phyloP scores from a whole-genome alignment of 2,329 filamentous ascomycete genomes.

The Penicillium occitanis region DNA sequence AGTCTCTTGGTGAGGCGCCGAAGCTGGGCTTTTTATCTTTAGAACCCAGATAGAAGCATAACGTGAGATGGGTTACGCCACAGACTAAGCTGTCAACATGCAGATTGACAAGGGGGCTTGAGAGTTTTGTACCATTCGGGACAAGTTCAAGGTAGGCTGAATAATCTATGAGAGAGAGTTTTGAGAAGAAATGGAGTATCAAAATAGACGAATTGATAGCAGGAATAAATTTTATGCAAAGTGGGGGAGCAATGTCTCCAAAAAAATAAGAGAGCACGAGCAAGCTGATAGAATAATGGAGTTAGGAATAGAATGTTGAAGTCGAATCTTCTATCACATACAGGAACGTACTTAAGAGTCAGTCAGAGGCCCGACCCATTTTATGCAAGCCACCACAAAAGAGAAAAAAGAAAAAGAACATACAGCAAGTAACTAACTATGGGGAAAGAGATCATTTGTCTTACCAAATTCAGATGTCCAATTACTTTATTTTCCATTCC shows the following conservation, averaged over 20 bases:
- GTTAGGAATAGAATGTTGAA: not conserved
- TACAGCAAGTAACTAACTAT: not conserved
- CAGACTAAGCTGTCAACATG: constrained; percentile 8
- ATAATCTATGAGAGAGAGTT: not conserved
- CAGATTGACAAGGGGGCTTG: constrained; percentile 11
- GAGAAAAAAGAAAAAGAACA: not conserved
- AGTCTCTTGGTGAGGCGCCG: not conserved
- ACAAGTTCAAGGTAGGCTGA: not conserved
- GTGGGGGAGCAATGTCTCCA: not conserved
- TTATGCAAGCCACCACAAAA: constrained; percentile 5
- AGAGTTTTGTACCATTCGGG: not conserved
- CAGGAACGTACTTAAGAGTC: not conserved
- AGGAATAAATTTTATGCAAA: not conserved
- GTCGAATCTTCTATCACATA: not conserved
- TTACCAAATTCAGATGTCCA: not conserved
- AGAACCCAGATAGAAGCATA: not conserved
- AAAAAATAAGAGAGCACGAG: not conserved
- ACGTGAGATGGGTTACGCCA: not conserved
- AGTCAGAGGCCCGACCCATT: not conserved
- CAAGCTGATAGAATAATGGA: not conserved
- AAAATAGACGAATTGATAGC: not conserved
- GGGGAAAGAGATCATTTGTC: not conserved
- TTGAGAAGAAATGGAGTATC: not conserved
- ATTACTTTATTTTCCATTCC: constrained; percentile 6
- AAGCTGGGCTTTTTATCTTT: constrained; percentile 2